phyloP scores from a whole-genome alignment of 192 early-diverging fungal species.

The Geosiphon pyriformis region DNA sequence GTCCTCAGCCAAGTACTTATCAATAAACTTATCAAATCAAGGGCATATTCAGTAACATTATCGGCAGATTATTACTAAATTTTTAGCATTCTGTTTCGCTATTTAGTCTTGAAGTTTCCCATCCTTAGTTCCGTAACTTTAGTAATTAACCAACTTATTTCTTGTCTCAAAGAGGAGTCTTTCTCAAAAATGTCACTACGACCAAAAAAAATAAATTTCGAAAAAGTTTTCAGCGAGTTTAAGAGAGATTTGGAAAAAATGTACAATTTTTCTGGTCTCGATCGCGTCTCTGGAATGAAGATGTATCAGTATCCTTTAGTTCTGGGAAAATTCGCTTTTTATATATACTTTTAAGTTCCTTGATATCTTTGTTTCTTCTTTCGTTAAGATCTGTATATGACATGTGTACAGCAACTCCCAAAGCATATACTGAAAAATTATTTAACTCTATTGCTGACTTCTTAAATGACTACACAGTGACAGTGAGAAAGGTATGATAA shows the following conservation, averaged over 20 bases:
- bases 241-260: constrained; percentile 44
- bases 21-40: no score
- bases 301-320: constrained; percentile 58
- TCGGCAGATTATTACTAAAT: no score
- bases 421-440: constrained; percentile 59
- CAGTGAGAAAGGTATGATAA: constrained; percentile 44
- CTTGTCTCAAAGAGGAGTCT: no score
- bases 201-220: constrained; percentile 49
- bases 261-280: constrained; percentile 48
- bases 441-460: constrained; percentile 65
- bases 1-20: no score
- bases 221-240: constrained; percentile 42
- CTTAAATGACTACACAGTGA: constrained; percentile 51
- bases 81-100: no score
- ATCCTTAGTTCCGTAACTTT: no score
- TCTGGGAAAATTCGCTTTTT: no score
- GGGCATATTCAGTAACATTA: no score
- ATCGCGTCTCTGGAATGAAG: constrained; percentile 55
- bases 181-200: constrained; percentile 44
- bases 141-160: no score
- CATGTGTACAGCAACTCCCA: constrained; percentile 71
- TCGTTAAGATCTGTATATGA: constrained; percentile 65
- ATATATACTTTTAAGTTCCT: no score
- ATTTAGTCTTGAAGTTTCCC: no score
- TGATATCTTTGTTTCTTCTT: no score